Conservation (phyloP, 1,139 yeast genomes). For the Protomyces macrosporus region DNA sequence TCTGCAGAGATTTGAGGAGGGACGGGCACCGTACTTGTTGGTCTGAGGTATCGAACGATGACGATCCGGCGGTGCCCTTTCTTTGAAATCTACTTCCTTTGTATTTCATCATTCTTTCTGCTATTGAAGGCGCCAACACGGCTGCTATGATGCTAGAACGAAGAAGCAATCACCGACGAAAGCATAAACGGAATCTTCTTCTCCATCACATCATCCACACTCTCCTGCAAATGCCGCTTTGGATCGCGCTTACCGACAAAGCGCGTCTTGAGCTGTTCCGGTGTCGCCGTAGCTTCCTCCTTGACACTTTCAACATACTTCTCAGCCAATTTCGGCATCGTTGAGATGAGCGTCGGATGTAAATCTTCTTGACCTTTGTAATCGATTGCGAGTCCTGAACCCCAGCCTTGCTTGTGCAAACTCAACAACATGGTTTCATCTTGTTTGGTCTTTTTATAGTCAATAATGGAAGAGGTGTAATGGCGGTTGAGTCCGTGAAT, state of each 20-base stretch:
- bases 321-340: conserved; percentile 84
- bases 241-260: conserved; percentile 99
- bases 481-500: conserved; percentile 97
- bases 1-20: too few species aligned
- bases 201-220: conserved; percentile 79
- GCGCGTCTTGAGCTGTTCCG: conserved; percentile 86
- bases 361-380: conserved; percentile 72
- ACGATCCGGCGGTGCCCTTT: not conserved
- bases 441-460: conserved; percentile 84
- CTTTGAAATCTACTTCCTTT: not conserved
- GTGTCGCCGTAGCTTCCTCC: conserved; percentile 84
- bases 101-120: not conserved
- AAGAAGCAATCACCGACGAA: conserved; percentile 83
- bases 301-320: conserved; percentile 84
- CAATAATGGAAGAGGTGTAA: conserved; percentile 90
- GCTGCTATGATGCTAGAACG: not conserved
- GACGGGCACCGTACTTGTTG: not conserved
- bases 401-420: conserved; percentile 95
- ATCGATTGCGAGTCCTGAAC: conserved; percentile 80
- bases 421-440: conserved; percentile 93
- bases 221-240: conserved; percentile 88
- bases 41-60: conserved; percentile 2
- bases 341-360: conserved; percentile 66
- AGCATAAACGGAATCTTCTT: conserved; percentile 82
- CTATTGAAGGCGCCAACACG: not conserved